phyloP scores from a whole-genome alignment of 495 filamentous ascomycete species.

The Talaromyces trachyspermus region DNA sequence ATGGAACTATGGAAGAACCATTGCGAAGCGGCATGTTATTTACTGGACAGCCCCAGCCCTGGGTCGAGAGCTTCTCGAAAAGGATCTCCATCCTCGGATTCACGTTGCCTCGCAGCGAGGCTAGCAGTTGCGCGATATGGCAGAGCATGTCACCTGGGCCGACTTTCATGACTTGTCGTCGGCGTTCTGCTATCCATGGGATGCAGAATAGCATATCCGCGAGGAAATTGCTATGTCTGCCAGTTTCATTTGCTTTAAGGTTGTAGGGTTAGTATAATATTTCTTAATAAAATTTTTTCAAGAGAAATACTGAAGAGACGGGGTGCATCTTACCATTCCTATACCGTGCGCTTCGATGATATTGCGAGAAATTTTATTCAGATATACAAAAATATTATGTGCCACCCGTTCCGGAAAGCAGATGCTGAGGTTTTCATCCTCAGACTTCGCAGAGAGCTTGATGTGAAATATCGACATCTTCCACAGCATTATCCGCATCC shows the following conservation, averaged over 20 bases:
- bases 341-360: slow-evolving; percentile 32
- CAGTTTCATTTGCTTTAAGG: slow-evolving; percentile 34
- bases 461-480: slow-evolving; percentile 18
- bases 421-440: slow-evolving; percentile 10
- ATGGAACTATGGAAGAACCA: neutral
- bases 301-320: neutral
- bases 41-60: slow-evolving; percentile 1
- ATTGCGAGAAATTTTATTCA: slow-evolving; percentile 9
- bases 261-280: slow-evolving; percentile 6
- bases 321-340: slow-evolving; percentile 21
- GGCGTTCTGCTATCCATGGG: slow-evolving; percentile 6
- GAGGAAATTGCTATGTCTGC: slow-evolving; percentile 39
- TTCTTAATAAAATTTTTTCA: neutral
- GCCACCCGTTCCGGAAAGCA: slow-evolving; percentile 34
- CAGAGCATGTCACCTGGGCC: slow-evolving; percentile 4
- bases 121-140: slow-evolving; percentile 1
- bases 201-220: slow-evolving; percentile 21
- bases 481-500: slow-evolving; percentile 44
- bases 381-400: slow-evolving; percentile 24
- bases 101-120: slow-evolving; percentile 7
- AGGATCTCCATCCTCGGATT: slow-evolving; percentile 9
- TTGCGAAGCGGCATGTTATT: neutral
- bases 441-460: slow-evolving; percentile 4
- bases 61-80: slow-evolving; percentile 1
- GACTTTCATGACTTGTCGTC: slow-evolving; percentile 7